Evolutionary conservation across 352 stramenopile genomes (phyloP).

Genomic region (Discostella stelligera): DNA sequence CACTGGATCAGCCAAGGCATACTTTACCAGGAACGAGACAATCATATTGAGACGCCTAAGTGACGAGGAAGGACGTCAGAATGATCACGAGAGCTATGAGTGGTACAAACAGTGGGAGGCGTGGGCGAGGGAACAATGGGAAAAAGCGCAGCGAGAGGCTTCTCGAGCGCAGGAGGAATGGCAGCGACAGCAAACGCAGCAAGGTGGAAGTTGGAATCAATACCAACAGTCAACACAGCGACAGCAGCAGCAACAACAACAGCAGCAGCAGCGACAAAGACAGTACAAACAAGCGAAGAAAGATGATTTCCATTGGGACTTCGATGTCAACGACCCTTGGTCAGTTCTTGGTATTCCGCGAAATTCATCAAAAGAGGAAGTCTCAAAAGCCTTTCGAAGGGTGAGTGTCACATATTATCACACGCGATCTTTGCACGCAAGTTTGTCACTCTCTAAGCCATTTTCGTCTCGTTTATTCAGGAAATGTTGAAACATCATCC

Average conservation of each 20-base stretch:
- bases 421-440: not conserved
- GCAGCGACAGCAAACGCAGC: constrained; percentile 44
- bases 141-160: constrained; percentile 47
- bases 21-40: constrained; percentile 56
- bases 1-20: constrained; percentile 43
- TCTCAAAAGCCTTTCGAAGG: constrained; percentile 72
- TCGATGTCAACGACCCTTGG: constrained; percentile 76
- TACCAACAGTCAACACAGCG: not conserved
- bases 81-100: constrained; percentile 57
- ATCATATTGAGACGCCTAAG: constrained; percentile 57
- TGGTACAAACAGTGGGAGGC: constrained; percentile 78
- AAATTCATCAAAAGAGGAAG: constrained; percentile 63
- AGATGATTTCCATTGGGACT: constrained; percentile 71
- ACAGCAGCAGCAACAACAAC: constrained; percentile 44
- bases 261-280: constrained; percentile 33
- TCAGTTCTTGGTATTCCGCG: constrained; percentile 62
- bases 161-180: constrained; percentile 39
- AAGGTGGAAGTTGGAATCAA: constrained; percentile 16
- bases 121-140: constrained; percentile 66
- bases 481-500: constrained; percentile 50
- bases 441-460: not conserved
- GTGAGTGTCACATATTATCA: constrained; percentile 15
- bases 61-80: constrained; percentile 42
- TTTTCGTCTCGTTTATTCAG: not conserved
- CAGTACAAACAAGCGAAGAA: constrained; percentile 42